phyloP scores from a whole-genome alignment of 2,329 filamentous ascomycete species.

The Xylariaceae sp. region DNA sequence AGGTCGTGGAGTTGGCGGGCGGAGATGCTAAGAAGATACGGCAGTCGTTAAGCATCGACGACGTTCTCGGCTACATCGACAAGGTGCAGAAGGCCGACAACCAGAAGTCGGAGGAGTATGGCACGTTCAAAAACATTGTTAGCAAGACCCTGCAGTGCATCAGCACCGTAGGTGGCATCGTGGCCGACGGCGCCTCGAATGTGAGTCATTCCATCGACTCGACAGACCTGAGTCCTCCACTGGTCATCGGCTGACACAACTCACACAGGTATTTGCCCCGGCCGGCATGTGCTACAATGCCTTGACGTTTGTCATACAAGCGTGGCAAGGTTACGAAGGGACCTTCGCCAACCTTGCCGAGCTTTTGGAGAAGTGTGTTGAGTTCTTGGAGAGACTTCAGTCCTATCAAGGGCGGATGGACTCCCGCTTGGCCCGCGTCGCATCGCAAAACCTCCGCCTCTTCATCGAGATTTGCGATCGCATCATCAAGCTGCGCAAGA shows the following conservation, averaged over 20 bases:
- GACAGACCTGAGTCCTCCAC: neutral
- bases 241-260: conserved; percentile 4
- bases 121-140: conserved; percentile 25
- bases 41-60: conserved; percentile 25
- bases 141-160: conserved; percentile 31
- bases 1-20: conserved; percentile 30
- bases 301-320: conserved; percentile 33
- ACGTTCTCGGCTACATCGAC: conserved; percentile 29
- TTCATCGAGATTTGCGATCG: conserved; percentile 34
- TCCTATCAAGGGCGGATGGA: conserved; percentile 32
- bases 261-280: conserved; percentile 29
- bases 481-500: conserved; percentile 27
- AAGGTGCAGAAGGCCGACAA: conserved; percentile 22
- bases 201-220: conserved; percentile 7
- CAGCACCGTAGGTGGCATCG: conserved; percentile 31
- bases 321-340: conserved; percentile 33
- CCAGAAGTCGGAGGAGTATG: conserved; percentile 28
- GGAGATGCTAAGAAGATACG: conserved; percentile 24
- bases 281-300: conserved; percentile 32
- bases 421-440: conserved; percentile 27
- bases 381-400: conserved; percentile 31
- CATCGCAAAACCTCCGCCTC: conserved; percentile 32
- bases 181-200: conserved; percentile 26
- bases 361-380: conserved; percentile 30
- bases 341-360: conserved; percentile 31